Evolutionary conservation across 352 stramenopile species (phyloP).

Genomic region (Plasmopara muralis): DNA sequence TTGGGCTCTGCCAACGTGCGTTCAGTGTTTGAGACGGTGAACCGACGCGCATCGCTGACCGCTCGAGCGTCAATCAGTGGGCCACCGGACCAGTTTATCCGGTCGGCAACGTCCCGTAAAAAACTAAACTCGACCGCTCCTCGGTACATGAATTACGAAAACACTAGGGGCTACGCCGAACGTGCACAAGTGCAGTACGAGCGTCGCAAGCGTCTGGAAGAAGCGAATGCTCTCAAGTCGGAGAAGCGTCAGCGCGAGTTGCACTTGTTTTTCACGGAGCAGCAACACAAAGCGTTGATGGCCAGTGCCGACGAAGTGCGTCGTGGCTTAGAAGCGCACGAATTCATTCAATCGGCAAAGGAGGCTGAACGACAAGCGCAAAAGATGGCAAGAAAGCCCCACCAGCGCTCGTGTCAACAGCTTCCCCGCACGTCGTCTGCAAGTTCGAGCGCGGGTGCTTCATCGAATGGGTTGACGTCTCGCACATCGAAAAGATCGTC

Average conservation of each 20-base stretch:
- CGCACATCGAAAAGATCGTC: conserved; percentile 27
- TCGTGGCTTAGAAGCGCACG: conserved; percentile 46
- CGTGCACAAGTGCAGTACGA: conserved; percentile 53
- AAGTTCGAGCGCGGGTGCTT: conserved; percentile 14
- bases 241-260: conserved; percentile 50
- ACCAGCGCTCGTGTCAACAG: conserved; percentile 7
- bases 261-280: conserved; percentile 34
- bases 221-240: conserved; percentile 51
- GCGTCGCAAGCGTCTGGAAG: conserved; percentile 58
- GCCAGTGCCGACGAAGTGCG: conserved; percentile 41
- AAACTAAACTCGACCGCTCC: conserved; percentile 42
- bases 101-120: conserved; percentile 31
- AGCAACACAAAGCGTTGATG: conserved; percentile 38
- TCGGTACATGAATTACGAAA: conserved; percentile 63
- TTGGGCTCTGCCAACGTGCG: conserved; percentile 22
- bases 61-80: conserved; percentile 12
- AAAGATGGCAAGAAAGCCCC: conserved; percentile 15
- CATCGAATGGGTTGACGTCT: conserved; percentile 13
- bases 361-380: conserved; percentile 16
- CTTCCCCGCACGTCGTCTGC: conserved; percentile 4
- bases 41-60: conserved; percentile 27
- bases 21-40: conserved; percentile 11
- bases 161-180: conserved; percentile 33
- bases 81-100: conserved; percentile 25
- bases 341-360: conserved; percentile 31